These are phyloP conservation scores for Murraya paniculata DNA, from an alignment of 345 rosid species.

Conservation along the genomic window DNA sequence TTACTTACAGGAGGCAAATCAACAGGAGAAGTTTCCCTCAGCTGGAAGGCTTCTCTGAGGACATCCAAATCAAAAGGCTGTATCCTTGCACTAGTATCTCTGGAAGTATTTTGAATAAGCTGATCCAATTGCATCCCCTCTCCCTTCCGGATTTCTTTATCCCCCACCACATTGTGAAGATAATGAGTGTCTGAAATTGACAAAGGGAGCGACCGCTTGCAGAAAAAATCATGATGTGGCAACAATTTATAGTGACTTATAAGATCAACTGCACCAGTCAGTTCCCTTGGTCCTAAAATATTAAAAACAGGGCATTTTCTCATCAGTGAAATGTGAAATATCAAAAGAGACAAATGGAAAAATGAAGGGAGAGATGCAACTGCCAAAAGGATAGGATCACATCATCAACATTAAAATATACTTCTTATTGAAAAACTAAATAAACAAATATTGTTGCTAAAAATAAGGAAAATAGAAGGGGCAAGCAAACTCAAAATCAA, in stretches of 20 bases:
- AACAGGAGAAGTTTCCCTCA: conserved; percentile 60
- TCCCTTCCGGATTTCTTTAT: conserved; percentile 80
- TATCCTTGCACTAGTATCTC: conserved; percentile 47
- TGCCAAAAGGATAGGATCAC: neutral
- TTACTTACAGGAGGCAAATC: conserved; percentile 64
- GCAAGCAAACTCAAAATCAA: neutral
- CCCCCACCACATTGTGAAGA: conserved; percentile 80
- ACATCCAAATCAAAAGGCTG: conserved; percentile 70
- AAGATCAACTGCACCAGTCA: conserved; percentile 83
- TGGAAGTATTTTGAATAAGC: conserved; percentile 50
- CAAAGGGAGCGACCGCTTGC: conserved; percentile 77
- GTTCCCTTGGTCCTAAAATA: conserved; percentile 66
- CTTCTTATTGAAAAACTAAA: no score
- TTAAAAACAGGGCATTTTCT: conserved; percentile 10
- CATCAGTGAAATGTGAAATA: neutral
- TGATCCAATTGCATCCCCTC: conserved; percentile 90
- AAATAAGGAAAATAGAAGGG: neutral
- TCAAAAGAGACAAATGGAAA: neutral
- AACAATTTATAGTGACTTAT: conserved; percentile 68
- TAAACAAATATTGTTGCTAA: neutral
- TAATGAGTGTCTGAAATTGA: conserved; percentile 77
- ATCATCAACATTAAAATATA: neutral
- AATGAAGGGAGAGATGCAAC: neutral
- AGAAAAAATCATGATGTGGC: conserved; percentile 74
- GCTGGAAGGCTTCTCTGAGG: conserved; percentile 73